Percentiles rank a stretch among this genome's conserved stretches.
Evolutionary conservation across 768 basidiomycete genomes (phyloP).

Genomic region (Termitomyces sp.): DNA sequence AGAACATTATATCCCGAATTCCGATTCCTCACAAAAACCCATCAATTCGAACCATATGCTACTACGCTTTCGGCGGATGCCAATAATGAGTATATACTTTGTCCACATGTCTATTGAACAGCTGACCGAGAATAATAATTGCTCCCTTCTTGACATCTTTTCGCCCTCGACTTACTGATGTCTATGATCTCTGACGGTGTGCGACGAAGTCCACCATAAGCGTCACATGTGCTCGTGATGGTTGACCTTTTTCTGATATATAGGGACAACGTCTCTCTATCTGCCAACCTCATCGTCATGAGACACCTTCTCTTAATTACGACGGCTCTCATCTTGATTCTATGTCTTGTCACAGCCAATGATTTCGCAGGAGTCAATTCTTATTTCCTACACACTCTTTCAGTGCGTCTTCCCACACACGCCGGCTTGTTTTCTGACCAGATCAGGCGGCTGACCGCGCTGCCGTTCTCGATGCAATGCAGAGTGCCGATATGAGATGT

Average conservation of each 20-base stretch:
- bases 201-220: not conserved
- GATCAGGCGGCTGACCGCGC: conserved; percentile 5
- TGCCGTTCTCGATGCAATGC: conserved; percentile 9
- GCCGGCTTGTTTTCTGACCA: not conserved
- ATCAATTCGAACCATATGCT: too few relatives aligned
- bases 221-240: not conserved
- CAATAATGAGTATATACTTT: too few relatives aligned
- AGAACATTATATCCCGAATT: not conserved
- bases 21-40: too few relatives aligned
- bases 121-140: not conserved
- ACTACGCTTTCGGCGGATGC: not conserved
- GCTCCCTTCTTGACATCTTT: not conserved
- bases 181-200: not conserved
- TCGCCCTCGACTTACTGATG: not conserved
- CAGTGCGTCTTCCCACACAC: conserved; percentile 10
- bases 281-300: not conserved
- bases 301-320: conserved; percentile 5
- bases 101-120: not conserved
- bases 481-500: conserved; percentile 10
- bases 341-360: conserved; percentile 14
- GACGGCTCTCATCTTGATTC: not conserved
- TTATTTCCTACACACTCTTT: conserved; percentile 18
- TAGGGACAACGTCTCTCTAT: not conserved
- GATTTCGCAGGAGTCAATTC: conserved; percentile 23
- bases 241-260: not conserved